phyloP scores from a whole-genome alignment of 1,139 yeast genomes.

The Keqinozyma sinolaborantium region DNA sequence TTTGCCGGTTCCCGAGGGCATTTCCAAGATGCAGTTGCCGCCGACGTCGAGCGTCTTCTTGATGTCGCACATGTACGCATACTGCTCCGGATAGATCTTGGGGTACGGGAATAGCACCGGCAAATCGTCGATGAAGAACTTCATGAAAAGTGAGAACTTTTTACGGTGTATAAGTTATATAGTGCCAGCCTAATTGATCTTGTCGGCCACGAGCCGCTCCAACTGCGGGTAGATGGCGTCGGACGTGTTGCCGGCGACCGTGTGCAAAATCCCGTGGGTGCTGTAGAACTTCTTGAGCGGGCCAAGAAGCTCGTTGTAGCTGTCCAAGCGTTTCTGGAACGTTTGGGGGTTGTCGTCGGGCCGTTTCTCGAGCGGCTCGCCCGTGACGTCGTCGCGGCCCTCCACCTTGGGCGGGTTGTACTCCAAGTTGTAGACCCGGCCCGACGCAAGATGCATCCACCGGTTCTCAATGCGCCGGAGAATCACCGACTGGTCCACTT shows the following conservation, averaged over 20 bases:
- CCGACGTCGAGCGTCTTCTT: slow-evolving; percentile 93
- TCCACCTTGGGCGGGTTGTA: slow-evolving; percentile 86
- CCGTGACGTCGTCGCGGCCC: slow-evolving; percentile 83
- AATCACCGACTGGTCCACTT: slow-evolving; percentile 78
- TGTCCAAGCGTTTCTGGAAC: slow-evolving; percentile 62
- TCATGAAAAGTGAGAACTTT: slow-evolving; percentile 25
- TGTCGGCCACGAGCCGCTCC: slow-evolving; percentile 32
- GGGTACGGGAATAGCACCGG: slow-evolving; percentile 98
- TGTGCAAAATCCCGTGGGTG: slow-evolving; percentile 47
- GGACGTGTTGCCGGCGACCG: slow-evolving; percentile 73
- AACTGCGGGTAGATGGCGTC: slow-evolving; percentile 81
- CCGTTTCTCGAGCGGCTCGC: slow-evolving; percentile 77
- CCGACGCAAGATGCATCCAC: slow-evolving; percentile 81
- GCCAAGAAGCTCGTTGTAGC: slow-evolving; percentile 54
- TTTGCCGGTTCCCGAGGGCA: slow-evolving; percentile 99
- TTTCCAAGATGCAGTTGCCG: slow-evolving; percentile 94
- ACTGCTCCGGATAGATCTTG: slow-evolving; percentile 94
- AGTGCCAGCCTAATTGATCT: slow-evolving; percentile 14
- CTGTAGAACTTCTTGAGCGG: slow-evolving; percentile 66
- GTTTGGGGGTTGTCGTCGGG: slow-evolving; percentile 75
- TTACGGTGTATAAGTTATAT: too few relatives aligned
- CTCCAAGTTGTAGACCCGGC: slow-evolving; percentile 79
- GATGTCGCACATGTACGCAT: slow-evolving; percentile 94
- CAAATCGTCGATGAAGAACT: slow-evolving; percentile 88
- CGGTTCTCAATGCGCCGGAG: slow-evolving; percentile 79